Conservation (phyloP, 2,329 filamentous ascomycete genomes). For the Ascochyta viciae-villosae region DNA sequence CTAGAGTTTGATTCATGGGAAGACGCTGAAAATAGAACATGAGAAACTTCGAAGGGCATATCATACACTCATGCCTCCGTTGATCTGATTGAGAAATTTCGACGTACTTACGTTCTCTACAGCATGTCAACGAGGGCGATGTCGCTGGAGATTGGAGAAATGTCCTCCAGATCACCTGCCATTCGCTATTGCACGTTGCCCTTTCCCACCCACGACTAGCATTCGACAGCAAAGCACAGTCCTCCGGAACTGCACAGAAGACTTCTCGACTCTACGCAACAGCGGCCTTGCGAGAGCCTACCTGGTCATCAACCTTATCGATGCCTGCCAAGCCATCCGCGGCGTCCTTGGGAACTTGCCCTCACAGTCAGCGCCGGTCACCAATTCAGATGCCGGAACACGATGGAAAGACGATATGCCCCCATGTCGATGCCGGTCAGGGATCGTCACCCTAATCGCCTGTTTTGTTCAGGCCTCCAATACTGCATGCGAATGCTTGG, state of each 20-base stretch:
- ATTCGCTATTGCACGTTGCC: background rate
- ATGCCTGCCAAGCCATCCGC: background rate
- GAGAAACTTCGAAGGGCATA: constrained; percentile 1
- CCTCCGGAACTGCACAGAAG: constrained; percentile 7
- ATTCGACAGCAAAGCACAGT: background rate
- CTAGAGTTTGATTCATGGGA: background rate
- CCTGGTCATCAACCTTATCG: background rate
- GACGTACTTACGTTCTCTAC: background rate
- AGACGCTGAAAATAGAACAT: constrained; percentile 5
- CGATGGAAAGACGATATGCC: background rate
- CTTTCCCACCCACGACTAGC: background rate
- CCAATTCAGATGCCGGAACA: background rate
- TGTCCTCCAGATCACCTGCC: background rate
- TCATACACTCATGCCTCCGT: constrained; percentile 7
- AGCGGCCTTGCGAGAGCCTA: background rate
- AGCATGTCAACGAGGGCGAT: background rate
- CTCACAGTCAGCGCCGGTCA: background rate
- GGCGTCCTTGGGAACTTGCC: background rate
- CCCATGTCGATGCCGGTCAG: constrained; percentile 2
- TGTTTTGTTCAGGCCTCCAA: background rate
- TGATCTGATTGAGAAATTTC: constrained; percentile 3
- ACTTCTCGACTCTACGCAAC: background rate
- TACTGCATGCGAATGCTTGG: background rate
- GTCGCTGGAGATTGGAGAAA: background rate
- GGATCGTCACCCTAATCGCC: background rate